Evolutionary conservation across 2,329 filamentous ascomycete genomes (phyloP).

Genomic region (Paecilomyces variotii): DNA sequence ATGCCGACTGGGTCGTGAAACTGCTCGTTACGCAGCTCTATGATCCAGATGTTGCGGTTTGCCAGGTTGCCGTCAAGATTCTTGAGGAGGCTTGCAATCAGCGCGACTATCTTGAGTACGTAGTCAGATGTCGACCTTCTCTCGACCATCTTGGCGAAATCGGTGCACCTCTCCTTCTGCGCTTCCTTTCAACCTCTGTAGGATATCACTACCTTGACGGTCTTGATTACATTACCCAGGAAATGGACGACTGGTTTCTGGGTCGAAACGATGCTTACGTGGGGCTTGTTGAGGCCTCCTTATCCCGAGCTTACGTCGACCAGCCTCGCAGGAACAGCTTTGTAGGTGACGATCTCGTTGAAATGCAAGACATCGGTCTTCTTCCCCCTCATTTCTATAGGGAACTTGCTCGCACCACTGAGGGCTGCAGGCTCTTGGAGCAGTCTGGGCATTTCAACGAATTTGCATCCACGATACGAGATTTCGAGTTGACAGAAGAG

Average conservation of each 20-base stretch:
- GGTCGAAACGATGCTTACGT: conserved; percentile 97
- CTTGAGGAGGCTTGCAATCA: conserved; percentile 95
- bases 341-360: conserved; percentile 50
- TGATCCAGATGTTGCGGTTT: conserved; percentile 93
- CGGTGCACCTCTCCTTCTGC: conserved; percentile 80
- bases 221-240: conserved; percentile 95
- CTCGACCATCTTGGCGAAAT: conserved; percentile 95
- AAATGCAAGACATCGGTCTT: conserved; percentile 48
- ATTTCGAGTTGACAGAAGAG: conserved; percentile 76
- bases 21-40: conserved; percentile 97
- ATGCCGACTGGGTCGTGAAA: conserved; percentile 93
- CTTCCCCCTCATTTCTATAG: conserved; percentile 98
- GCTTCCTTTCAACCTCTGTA: conserved; percentile 91
- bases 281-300: conserved; percentile 84
- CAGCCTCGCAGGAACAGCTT: conserved; percentile 41
- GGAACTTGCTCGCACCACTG: conserved; percentile 82
- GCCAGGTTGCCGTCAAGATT: conserved; percentile 92
- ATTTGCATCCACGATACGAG: conserved; percentile 79
- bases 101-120: conserved; percentile 83
- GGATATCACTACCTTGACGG: conserved; percentile 97
- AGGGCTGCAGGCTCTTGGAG: conserved; percentile 81
- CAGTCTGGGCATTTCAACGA: conserved; percentile 96
- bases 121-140: conserved; percentile 90
- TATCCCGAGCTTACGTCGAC: conserved; percentile 70
- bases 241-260: conserved; percentile 99